Evolutionary conservation across 2,329 filamentous ascomycete genomes (phyloP).

Genomic region (Fusarium decemcellulare): DNA sequence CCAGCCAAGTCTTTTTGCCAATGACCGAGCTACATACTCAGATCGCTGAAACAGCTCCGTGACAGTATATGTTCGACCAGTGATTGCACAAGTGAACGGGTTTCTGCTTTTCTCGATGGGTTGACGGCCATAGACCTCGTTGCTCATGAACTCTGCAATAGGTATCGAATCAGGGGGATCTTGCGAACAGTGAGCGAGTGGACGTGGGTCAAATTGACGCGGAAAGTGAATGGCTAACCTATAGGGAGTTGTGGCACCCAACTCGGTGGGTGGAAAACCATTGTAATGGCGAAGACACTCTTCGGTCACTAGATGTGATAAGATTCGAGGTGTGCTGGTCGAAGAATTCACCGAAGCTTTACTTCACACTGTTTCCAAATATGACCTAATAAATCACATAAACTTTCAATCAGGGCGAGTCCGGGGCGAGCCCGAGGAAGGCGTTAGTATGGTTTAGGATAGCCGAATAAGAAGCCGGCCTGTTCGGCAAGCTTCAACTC

Average conservation of each 20-base stretch:
- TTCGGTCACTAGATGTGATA: too few relatives aligned
- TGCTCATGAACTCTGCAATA: conserved; percentile 82
- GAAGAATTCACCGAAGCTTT: too few relatives aligned
- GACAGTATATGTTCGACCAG: conserved; percentile 75
- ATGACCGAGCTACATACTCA: conserved; percentile 74
- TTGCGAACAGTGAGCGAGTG: rapidly evolving
- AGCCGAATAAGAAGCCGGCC: conserved; percentile 1
- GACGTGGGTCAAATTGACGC: too few relatives aligned
- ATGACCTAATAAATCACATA: too few relatives aligned
- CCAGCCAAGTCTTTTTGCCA: conserved; percentile 67
- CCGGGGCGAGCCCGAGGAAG: too few relatives aligned
- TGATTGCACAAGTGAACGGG: conserved; percentile 83
- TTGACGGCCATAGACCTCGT: conserved; percentile 59
- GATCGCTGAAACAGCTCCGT: conserved; percentile 75
- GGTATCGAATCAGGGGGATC: conserved; percentile 53
- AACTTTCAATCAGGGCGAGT: too few relatives aligned
- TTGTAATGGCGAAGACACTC: neutral
- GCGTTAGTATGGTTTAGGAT: neutral
- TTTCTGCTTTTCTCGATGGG: conserved; percentile 74
- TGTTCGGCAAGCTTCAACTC: neutral
- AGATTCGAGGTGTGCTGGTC: too few relatives aligned
- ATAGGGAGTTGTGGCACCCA: conserved; percentile 22
- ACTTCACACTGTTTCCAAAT: too few relatives aligned
- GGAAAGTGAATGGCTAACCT: neutral
- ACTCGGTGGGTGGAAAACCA: conserved; percentile 18